Percentiles rank a stretch among this genome's conserved stretches.
Conservation (phyloP, 192 early-diverging fungal genomes). For the Coemansia erecta region DNA sequence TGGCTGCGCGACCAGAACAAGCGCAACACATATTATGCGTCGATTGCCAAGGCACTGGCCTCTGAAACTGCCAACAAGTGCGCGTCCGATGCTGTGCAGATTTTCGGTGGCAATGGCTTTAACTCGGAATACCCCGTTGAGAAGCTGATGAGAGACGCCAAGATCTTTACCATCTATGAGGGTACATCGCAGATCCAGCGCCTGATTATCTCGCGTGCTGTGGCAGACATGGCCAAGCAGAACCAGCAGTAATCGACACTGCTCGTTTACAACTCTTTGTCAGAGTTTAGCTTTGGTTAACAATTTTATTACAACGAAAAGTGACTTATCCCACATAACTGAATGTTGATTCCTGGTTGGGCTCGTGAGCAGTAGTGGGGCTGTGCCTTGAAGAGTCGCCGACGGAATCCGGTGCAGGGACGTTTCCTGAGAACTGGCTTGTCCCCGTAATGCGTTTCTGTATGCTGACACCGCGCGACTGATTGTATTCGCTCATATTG, state of each 20-base stretch:
- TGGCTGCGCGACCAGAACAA: conserved; percentile 84
- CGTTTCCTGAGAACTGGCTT: conserved; percentile 21
- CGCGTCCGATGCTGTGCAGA: conserved; percentile 89
- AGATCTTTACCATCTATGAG: conserved; percentile 97
- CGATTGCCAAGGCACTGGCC: conserved; percentile 89
- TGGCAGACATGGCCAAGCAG: conserved; percentile 64
- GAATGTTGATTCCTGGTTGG: conserved; percentile 6
- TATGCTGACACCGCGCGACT: conserved; percentile 11
- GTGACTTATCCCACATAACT: background rate
- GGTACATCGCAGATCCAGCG: conserved; percentile 96
- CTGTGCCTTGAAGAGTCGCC: background rate
- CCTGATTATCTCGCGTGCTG: conserved; percentile 78
- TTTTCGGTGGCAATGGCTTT: conserved; percentile 91
- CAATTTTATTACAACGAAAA: background rate
- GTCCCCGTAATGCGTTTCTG: conserved; percentile 15
- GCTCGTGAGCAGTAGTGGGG: conserved; percentile 10
- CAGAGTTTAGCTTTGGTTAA: background rate
- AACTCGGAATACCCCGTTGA: conserved; percentile 92
- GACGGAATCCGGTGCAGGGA: conserved; percentile 9
- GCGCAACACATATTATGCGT: conserved; percentile 91
- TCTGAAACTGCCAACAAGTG: conserved; percentile 79
- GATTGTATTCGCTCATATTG: conserved; percentile 3
- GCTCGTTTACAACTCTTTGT: background rate
- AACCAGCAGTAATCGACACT: conserved; percentile 2
- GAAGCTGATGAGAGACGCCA: conserved; percentile 91